Evolutionary conservation across 2,329 filamentous ascomycete genomes (phyloP).

Genomic region (Neofusicoccum laricinum): DNA sequence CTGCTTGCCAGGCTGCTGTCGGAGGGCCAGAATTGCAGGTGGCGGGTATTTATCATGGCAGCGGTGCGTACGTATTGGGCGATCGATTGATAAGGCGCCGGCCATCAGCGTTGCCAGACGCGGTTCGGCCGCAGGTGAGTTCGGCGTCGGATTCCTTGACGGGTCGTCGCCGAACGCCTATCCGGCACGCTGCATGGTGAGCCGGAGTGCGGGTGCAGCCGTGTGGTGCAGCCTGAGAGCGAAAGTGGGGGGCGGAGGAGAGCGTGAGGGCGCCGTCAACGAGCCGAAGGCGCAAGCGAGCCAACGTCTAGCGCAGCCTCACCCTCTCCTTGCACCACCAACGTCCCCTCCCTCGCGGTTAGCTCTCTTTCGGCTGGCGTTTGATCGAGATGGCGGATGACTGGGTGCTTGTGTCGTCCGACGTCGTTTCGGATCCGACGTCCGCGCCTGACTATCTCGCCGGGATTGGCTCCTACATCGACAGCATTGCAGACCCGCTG

Average conservation of each 20-base stretch:
- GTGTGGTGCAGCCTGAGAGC: background rate
- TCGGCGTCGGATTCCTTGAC: background rate
- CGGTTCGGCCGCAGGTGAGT: background rate
- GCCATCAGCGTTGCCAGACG: background rate
- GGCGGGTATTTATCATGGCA: background rate
- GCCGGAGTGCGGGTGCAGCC: constrained; percentile 2
- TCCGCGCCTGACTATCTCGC: constrained; percentile 14
- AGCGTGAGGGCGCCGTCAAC: background rate
- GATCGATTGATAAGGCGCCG: background rate
- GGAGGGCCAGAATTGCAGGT: background rate
- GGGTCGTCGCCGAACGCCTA: background rate
- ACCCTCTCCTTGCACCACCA: background rate
- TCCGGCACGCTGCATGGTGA: background rate
- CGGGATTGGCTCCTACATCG: constrained; percentile 40
- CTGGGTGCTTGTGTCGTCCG: constrained; percentile 3
- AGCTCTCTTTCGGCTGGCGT: too few relatives aligned
- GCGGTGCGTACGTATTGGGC: background rate
- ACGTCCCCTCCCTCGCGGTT: too few relatives aligned
- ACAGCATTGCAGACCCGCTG: constrained; percentile 39
- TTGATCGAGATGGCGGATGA: background rate
- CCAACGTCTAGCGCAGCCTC: background rate
- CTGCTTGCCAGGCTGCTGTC: background rate
- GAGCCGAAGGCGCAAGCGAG: background rate
- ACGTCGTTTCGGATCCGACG: background rate
- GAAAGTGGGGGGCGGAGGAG: background rate